Evolutionary conservation across 1,139 yeast genomes (phyloP), one percentile per base, ranked within the genome.

Genomic region (Suhomyces maxii): DNA sequence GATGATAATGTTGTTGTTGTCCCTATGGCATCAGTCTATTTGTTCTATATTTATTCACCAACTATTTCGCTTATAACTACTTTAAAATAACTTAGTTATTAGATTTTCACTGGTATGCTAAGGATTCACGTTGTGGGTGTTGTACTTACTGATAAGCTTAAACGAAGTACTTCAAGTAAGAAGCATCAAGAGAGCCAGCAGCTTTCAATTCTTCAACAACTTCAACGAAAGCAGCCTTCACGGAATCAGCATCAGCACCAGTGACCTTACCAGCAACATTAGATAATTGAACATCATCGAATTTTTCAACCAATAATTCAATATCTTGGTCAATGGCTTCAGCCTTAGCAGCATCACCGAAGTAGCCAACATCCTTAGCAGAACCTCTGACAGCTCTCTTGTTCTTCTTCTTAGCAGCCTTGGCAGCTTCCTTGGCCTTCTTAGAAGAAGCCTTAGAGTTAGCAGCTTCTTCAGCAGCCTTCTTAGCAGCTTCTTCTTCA

Each of bases 381-480:
- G 91, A 77, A 59, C 74, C 73, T 81, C 98, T 89, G 56, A 93
- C 73, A 47, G 88, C 73, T 80, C 97, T 89, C 90, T 89, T 93
- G 79, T 87, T 89, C 89, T 91, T 93, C 95, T 88, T 93, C 81
- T 88, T 89, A 41, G 98, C 97, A 57, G 83, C 84, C 79, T 90
- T 91, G 49, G 97, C 97, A 61, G 97, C 96, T 77, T 93, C 98
- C 79, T 91, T 95, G 54, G 91, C 84, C 79, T 93, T 93, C 80
- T 91, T 91, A 61, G 84, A 73, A 56, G 73, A 76, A 54, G 80
- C 86, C 71, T 88, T 89, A 40, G 79, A 76, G 45, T 72, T 76
- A 51, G 83, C 84, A 45, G 83, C 95, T 46, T 80, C 89, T 68
- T 85, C 95, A 48, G 88, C 89, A 60, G 86, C 88, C 62, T 80